phyloP scores from a whole-genome alignment of 1,284 basidiomycete species.

The Rhodotorula sp. region DNA sequence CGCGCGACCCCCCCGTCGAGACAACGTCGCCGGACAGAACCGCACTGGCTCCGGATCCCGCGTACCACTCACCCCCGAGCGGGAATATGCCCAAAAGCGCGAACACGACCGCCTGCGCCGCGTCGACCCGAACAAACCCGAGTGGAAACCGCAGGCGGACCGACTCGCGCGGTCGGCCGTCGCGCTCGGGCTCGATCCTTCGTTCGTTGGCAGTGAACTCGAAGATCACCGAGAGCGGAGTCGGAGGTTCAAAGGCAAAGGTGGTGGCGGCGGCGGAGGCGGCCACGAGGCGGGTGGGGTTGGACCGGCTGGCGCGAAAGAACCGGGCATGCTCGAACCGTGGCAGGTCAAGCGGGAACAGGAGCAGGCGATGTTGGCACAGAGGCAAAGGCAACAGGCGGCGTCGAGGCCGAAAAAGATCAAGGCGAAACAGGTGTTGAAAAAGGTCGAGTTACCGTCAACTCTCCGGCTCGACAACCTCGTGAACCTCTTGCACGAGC shows the following conservation, averaged over 20 bases:
- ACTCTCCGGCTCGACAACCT: constrained; percentile 35
- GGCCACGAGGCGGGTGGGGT: background rate
- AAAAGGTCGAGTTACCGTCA: constrained; percentile 38
- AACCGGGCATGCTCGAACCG: constrained; percentile 1
- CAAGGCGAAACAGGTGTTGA: constrained; percentile 20
- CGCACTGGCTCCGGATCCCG: background rate
- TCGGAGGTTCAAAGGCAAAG: background rate
- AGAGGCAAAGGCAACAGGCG: background rate
- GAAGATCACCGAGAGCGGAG: constrained; percentile 13
- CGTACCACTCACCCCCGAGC: constrained; percentile 3
- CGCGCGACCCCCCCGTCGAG: too few species aligned
- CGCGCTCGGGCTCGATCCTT: background rate
- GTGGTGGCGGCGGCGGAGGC: background rate
- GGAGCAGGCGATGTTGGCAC: background rate
- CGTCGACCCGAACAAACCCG: constrained; percentile 13
- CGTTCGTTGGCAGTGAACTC: constrained; percentile 4
- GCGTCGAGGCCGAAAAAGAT: constrained; percentile 12
- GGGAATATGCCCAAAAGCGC: constrained; percentile 20
- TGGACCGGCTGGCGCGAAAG: background rate
- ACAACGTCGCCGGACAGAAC: too few species aligned
- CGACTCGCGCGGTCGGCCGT: background rate
- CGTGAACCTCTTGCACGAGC: constrained; percentile 32
- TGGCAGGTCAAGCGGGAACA: constrained; percentile 10
- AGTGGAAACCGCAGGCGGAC: background rate
- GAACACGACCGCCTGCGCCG: constrained; percentile 22